phyloP scores from a whole-genome alignment of 495 filamentous ascomycete genomes.

The Pyrenopolyporus hunteri region DNA sequence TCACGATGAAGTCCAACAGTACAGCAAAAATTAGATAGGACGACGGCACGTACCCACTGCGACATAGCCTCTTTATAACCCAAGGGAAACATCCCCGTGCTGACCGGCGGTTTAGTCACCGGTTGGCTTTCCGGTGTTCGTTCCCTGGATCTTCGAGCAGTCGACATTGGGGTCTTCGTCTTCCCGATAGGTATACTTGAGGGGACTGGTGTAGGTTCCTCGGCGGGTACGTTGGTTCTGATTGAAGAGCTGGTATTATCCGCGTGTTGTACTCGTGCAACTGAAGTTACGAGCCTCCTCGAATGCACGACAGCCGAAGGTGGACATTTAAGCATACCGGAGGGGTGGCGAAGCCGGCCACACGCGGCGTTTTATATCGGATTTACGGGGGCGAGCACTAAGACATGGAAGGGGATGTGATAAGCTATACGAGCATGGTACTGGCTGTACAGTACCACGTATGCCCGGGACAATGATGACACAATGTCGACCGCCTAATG shows the following conservation, averaged over 20 bases:
- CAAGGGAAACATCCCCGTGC: conserved; percentile 72
- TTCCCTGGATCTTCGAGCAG: conserved; percentile 20
- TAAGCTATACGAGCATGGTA: background rate
- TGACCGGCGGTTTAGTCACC: conserved; percentile 29
- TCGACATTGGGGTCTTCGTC: conserved; percentile 21
- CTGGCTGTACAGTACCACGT: background rate
- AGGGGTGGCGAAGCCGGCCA: conserved; percentile 34
- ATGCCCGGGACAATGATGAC: conserved; percentile 23
- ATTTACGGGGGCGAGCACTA: conserved; percentile 23
- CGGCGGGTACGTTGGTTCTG: conserved; percentile 16
- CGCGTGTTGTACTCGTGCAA: conserved; percentile 33
- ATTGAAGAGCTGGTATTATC: conserved; percentile 18
- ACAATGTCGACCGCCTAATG: conserved; percentile 18
- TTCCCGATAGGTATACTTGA: conserved; percentile 24
- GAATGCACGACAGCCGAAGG: conserved; percentile 36
- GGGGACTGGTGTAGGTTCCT: conserved; percentile 21
- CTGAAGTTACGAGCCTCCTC: conserved; percentile 40
- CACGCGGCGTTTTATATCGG: conserved; percentile 29
- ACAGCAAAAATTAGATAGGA: background rate
- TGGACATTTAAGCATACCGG: conserved; percentile 45
- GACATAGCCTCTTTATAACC: conserved; percentile 88
- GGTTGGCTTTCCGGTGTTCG: conserved; percentile 13
- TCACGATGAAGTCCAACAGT: background rate
- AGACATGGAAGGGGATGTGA: conserved; percentile 26
- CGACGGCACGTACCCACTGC: conserved; percentile 77